Conservation (phyloP, 768 basidiomycete species). For the Boletus tomentosulus region DNA sequence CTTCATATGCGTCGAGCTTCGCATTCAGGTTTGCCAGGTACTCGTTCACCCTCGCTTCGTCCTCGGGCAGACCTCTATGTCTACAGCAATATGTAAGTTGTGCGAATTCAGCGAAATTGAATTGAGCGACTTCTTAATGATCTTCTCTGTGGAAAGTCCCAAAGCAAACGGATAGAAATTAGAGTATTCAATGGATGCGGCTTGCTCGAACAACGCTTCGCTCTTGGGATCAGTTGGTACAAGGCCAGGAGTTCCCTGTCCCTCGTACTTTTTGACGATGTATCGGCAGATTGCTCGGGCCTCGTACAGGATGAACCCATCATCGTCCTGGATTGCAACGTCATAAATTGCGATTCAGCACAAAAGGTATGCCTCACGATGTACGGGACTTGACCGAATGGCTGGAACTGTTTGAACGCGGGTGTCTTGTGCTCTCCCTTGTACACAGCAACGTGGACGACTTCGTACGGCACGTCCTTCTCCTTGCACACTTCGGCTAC, state of each 20-base stretch:
- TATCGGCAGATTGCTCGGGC: constrained; percentile 30
- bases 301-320: constrained; percentile 30
- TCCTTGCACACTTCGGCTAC: constrained; percentile 40
- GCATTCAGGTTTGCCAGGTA: constrained; percentile 25
- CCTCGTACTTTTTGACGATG: constrained; percentile 25
- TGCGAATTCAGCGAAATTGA: neutral
- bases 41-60: constrained; percentile 23
- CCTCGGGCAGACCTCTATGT: constrained; percentile 4
- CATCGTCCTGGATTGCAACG: constrained; percentile 22
- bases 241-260: constrained; percentile 20
- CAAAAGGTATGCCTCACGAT: constrained; percentile 14
- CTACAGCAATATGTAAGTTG: constrained; percentile 8
- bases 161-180: constrained; percentile 50
- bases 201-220: constrained; percentile 22
- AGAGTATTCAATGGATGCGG: constrained; percentile 16
- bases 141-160: constrained; percentile 41
- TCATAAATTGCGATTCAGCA: neutral
- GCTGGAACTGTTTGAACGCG: constrained; percentile 32
- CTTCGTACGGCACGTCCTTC: constrained; percentile 36
- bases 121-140: constrained; percentile 46
- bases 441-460: constrained; percentile 31
- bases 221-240: constrained; percentile 10
- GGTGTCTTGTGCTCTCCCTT: constrained; percentile 35
- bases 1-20: constrained; percentile 50
- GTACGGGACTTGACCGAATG: constrained; percentile 38